Evolutionary conservation across 2,329 filamentous ascomycete genomes (phyloP), one percentile per base, ranked within the genome.

Genomic region (Aspergillus phoenicis): DNA sequence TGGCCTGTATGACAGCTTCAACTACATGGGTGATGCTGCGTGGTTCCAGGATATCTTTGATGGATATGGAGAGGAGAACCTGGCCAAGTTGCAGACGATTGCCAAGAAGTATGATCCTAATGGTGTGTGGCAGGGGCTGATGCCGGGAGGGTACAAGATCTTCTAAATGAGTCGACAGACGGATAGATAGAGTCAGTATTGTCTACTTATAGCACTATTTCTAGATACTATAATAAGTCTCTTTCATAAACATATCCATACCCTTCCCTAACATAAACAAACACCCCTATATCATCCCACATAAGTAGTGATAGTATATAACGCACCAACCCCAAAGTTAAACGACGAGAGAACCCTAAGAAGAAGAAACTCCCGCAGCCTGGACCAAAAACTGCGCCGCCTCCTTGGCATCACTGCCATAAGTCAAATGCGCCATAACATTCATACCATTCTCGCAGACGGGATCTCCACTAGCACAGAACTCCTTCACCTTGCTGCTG

Each of bases 391-490:
- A 81, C 38, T 69, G 53, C 3, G 78, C 78, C 1, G 79, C 79
- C 8, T 69, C 69, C 4, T 63, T 61, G 0, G 74, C 78, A 69
- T 79, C 62, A 3, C 49, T 24, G 1, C 67, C 74, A 62, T 83
- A 83, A 2, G 70, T 70, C 36, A 78, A 57, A 70, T 83, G 81
- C 6, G 77, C 75, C 22, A 78, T 68, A 5, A 79, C 68, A 56
- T 80, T 73, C 22, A 78, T 67, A 0, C 80, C 80, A 36, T 83
- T 80, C 4, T 70, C 57, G 61, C 84, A 86, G 5, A 86, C 83
- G 8, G 80, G 72, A 64, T 86, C 84, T 0, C 81, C 83, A 3
- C 64, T 49, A 30, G 82, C 78, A 61, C 84, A 86, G 39, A 81
- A 79, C 20, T 82, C 80, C 66, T 82, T 77, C 4, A 78, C 75